Conservation (phyloP, 768 basidiomycete genomes). For the Leccinum fibrillosum region DNA sequence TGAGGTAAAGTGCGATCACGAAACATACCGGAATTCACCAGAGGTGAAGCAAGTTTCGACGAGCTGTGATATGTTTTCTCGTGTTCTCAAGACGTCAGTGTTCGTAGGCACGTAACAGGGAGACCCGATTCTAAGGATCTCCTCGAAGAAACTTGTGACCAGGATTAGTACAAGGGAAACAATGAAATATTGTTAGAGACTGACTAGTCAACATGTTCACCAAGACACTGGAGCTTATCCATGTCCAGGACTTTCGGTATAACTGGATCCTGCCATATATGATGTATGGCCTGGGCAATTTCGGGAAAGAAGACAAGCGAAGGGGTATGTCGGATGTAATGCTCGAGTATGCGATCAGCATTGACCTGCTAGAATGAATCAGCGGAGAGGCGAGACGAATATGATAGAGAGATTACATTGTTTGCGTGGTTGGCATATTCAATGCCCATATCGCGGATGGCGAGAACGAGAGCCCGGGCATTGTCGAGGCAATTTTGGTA, state of each 20-base stretch:
- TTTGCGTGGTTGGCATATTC: not conserved
- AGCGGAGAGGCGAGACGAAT: not conserved
- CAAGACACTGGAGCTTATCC: not conserved
- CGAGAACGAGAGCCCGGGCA: not conserved
- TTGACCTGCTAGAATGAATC: not conserved
- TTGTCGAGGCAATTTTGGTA: not conserved
- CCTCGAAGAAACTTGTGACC: not conserved
- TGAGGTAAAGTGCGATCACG: no score
- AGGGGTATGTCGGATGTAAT: not conserved
- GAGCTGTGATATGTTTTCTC: not conserved
- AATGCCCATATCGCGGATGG: not conserved
- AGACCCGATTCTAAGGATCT: constrained; percentile 3
- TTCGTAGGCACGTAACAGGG: not conserved
- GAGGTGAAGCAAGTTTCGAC: not conserved
- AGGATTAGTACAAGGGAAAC: not conserved
- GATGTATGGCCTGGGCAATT: constrained; percentile 1
- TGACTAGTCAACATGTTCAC: not conserved
- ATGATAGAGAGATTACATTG: not conserved
- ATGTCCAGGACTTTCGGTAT: not conserved
- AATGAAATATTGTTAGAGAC: not conserved
- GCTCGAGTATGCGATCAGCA: not conserved
- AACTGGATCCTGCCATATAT: constrained; percentile 2
- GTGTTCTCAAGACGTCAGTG: not conserved
- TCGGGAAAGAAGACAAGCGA: not conserved
- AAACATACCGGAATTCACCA: not conserved